Evolutionary conservation across 2,329 filamentous ascomycete genomes (phyloP), one percentile per base, ranked within the genome.

Genomic region (Aureobasidium pullulans): DNA sequence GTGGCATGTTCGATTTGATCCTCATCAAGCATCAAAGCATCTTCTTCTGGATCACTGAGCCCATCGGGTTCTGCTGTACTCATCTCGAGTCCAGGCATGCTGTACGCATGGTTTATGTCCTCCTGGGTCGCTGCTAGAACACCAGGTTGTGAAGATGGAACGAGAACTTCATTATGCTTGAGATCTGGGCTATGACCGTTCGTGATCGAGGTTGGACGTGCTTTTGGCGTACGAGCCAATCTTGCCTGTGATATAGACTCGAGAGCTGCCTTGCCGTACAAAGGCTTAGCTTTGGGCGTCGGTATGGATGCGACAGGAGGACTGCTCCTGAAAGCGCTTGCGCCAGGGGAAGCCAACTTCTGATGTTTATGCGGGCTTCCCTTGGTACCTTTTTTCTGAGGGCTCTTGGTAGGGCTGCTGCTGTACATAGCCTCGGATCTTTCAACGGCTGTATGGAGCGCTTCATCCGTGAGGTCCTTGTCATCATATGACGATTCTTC

Each of bases 401-500:
- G 19, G n/a, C 28, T 16, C 11, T 50, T 49, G 16, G 32, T n/a
- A 23, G 57, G 57, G 19, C 44, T 49, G 16, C 57, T 59, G n/a
- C 47, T 50, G 23, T 52, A 53, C 57, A 59, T 53, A 6, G 47
- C 47, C 23, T 50, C 46, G 6, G 48, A 59, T 7, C 48, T 28
- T 7, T 59, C 56, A 8, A 32, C 56, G 4, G 44, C 19, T n/a
- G 44, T 46, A 19, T 37, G 50, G n/a, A 59, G 46, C 32, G 53
- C 57, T 59, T 52, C 47, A 15, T 59, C 57, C 9, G 47, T 59
- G 32, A 59, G 53, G 1, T 59, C 57, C 11, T 50, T 29, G 57
- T 59, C 57, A 52, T 44, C 47, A 53, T 59, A 59, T 44, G 48
- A 59, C 47, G 48, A 53, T 31, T 46, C 47, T n/a, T 52, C 47